Conservation (phyloP, 228 moss, liverwort and hornwort species). For the Sphagnum magellanicum region DNA sequence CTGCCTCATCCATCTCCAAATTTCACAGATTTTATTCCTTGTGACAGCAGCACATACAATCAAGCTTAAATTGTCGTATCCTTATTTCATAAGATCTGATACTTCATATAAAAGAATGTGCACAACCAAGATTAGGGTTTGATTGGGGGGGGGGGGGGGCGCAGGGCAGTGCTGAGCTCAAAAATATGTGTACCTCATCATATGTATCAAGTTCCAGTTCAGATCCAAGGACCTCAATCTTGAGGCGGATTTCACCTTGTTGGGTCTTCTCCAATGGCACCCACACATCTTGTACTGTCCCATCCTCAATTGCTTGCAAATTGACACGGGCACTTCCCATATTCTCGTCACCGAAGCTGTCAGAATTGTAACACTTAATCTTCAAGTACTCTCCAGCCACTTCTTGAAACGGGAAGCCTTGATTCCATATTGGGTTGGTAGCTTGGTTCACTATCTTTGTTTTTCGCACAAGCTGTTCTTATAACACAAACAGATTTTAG, state of each 20-base stretch:
- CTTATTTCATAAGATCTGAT: too few species aligned
- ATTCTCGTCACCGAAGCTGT: conserved; percentile 95
- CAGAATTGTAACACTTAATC: conserved; percentile 95
- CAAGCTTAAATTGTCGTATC: too few species aligned
- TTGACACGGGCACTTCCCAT: conserved; percentile 94
- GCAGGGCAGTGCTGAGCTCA: too few species aligned
- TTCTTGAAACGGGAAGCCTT: conserved; percentile 84
- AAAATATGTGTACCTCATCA: conserved; percentile 29
- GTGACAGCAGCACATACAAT: too few species aligned
- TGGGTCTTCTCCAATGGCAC: conserved; percentile 94
- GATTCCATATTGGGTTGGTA: conserved; percentile 90
- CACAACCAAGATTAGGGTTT: too few species aligned
- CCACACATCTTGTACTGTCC: conserved; percentile 78
- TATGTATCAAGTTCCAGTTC: conserved; percentile 55
- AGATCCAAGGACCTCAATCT: conserved; percentile 68
- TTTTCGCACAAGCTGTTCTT: conserved; percentile 70
- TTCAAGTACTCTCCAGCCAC: conserved; percentile 91
- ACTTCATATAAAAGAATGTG: too few species aligned
- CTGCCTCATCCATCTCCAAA: too few species aligned
- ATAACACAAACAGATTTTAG: too few species aligned
- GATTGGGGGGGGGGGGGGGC: too few species aligned
- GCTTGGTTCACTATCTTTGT: conserved; percentile 97
- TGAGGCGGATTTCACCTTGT: conserved; percentile 93
- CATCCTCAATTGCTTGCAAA: conserved; percentile 90
- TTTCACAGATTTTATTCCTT: too few species aligned